Conservation (phyloP, 352 stramenopile species). For the Phytophthora niederhauseri region DNA sequence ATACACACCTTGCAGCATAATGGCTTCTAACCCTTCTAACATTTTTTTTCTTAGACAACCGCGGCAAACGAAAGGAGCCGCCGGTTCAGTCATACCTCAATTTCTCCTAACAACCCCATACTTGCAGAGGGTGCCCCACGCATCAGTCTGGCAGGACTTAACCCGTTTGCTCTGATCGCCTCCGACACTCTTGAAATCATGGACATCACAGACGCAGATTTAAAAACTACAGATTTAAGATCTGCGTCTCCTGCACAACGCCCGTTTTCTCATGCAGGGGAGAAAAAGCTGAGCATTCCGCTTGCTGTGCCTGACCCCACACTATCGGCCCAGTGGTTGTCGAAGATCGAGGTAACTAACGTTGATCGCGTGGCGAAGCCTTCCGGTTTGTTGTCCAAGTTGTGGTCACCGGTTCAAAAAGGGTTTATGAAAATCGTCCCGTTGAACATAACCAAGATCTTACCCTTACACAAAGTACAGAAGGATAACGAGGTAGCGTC, state of each 20-base stretch:
- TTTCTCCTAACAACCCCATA: slow-evolving; percentile 1
- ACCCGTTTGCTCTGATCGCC: background rate
- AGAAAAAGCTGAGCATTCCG: slow-evolving; percentile 18
- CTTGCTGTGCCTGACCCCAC: slow-evolving; percentile 15
- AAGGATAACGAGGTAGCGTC: slow-evolving; percentile 1
- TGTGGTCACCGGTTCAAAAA: slow-evolving; percentile 6
- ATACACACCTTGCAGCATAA: background rate
- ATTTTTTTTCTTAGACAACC: background rate
- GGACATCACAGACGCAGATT: background rate
- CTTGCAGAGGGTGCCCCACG: background rate
- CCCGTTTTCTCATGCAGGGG: background rate
- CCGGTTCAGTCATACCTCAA: slow-evolving; percentile 3
- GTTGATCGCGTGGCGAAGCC: background rate
- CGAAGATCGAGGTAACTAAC: background rate
- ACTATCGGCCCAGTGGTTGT: slow-evolving; percentile 9
- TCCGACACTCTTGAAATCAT: background rate
- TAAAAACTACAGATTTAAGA: slow-evolving; percentile 1
- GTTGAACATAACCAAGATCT: background rate
- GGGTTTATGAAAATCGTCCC: background rate
- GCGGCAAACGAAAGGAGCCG: background rate
- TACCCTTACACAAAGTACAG: background rate
- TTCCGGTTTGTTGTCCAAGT: background rate
- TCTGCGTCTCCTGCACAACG: background rate
- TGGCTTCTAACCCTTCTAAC: background rate
- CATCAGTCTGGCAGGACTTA: background rate